Conservation (phyloP, 2,329 filamentous ascomycete genomes). For the Pseudogymnoascus sp. region DNA sequence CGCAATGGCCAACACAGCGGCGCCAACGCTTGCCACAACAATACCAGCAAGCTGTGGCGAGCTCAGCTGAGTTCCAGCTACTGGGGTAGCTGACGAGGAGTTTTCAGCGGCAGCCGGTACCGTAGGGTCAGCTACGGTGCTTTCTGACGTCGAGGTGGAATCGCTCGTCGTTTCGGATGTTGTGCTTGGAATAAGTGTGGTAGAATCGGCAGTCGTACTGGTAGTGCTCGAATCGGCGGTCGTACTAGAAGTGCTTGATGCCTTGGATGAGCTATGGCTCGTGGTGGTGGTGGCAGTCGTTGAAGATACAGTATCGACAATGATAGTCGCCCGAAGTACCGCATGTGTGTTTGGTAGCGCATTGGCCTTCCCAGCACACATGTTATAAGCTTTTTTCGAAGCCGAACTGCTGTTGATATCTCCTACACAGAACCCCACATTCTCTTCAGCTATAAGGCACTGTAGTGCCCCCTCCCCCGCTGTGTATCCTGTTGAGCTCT, state of each 20-base stretch:
- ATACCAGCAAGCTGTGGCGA: conserved; percentile 51
- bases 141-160: not conserved
- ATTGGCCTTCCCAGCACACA: conserved; percentile 47
- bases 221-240: conserved; percentile 16
- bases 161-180: conserved; percentile 11
- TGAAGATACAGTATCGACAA: conserved; percentile 31
- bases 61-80: conserved; percentile 22
- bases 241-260: conserved; percentile 15
- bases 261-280: conserved; percentile 7
- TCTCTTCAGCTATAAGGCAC: conserved; percentile 52
- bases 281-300: conserved; percentile 17
- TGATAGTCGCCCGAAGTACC: conserved; percentile 51
- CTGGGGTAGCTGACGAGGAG: not conserved
- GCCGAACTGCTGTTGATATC: conserved; percentile 37
- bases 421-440: conserved; percentile 44
- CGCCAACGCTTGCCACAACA: conserved; percentile 45
- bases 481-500: conserved; percentile 56
- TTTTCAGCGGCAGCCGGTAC: not conserved
- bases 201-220: conserved; percentile 15
- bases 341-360: conserved; percentile 52
- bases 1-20: conserved; percentile 41
- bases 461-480: conserved; percentile 64
- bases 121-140: not conserved
- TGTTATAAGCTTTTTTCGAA: conserved; percentile 45
- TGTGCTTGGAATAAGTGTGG: conserved; percentile 17